phyloP scores from a whole-genome alignment of 768 basidiomycete genomes.

The Hygrophorus pudorinus region DNA sequence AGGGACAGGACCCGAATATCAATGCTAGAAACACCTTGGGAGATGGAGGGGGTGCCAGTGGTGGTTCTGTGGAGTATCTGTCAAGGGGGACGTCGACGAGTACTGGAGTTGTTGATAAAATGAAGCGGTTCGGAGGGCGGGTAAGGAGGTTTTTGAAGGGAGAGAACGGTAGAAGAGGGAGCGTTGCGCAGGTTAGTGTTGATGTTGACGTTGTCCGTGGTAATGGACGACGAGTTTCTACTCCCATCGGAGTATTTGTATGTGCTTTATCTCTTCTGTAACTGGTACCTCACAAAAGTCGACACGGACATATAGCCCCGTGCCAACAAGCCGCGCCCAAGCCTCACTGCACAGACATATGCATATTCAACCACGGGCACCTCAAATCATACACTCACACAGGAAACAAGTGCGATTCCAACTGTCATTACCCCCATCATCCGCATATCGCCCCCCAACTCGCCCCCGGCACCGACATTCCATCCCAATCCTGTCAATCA shows the following conservation, averaged over 20 bases:
- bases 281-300: not conserved
- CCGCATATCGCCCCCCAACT: constrained; percentile 7
- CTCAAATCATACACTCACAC: not conserved
- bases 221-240: too few relatives aligned
- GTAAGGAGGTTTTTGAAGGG: constrained; percentile 18
- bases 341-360: constrained; percentile 14
- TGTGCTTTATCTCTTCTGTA: not conserved
- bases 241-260: not conserved
- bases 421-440: constrained; percentile 1
- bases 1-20: too few relatives aligned
- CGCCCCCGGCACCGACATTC: not conserved
- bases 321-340: constrained; percentile 9
- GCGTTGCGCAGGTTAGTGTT: constrained; percentile 3
- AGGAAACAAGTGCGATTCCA: not conserved
- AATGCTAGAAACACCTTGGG: not conserved
- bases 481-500: not conserved
- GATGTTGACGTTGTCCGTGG: constrained; percentile 1
- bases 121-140: constrained; percentile 20
- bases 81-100: not conserved
- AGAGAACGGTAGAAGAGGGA: constrained; percentile 5
- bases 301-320: constrained; percentile 6
- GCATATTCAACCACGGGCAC: constrained; percentile 1
- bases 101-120: constrained; percentile 11
- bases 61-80: not conserved
- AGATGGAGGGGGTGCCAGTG: not conserved